phyloP scores from a whole-genome alignment of 192 early-diverging fungal genomes.

The Coemansia sp. region DNA sequence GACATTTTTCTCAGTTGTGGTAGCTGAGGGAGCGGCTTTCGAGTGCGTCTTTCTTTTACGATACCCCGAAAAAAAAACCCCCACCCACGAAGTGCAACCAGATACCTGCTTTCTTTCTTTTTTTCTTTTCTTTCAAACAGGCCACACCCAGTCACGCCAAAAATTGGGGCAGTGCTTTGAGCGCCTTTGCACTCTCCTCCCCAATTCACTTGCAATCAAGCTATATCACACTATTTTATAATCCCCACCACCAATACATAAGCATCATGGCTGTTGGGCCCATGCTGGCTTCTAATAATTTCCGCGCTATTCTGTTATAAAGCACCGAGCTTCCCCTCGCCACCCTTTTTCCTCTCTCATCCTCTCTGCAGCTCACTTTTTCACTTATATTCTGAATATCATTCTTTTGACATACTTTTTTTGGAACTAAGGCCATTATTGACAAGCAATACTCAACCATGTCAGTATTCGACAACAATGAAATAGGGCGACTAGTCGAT shows the following conservation, averaged over 20 bases:
- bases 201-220: not conserved
- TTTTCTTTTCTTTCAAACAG: not conserved
- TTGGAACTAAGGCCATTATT: not conserved
- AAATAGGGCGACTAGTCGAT: not conserved
- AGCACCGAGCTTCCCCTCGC: not conserved
- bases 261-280: not conserved
- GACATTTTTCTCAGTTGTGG: not conserved
- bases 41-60: not conserved
- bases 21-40: not conserved
- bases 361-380: not conserved
- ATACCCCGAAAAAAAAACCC: not conserved
- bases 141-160: not conserved
- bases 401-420: not conserved
- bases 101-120: not conserved
- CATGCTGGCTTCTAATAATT: not conserved
- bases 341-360: not conserved
- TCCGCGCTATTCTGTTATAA: not conserved
- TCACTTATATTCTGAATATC: not conserved
- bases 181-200: not conserved
- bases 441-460: not conserved
- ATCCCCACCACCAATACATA: not conserved
- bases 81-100: not conserved
- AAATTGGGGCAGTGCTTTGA: not conserved
- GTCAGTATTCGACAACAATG: not conserved
- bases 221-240: too few relatives aligned